Base-by-base conservation (phyloP, 1,284 basidiomycete species). In the Ceratobasidium sp. region DNA sequence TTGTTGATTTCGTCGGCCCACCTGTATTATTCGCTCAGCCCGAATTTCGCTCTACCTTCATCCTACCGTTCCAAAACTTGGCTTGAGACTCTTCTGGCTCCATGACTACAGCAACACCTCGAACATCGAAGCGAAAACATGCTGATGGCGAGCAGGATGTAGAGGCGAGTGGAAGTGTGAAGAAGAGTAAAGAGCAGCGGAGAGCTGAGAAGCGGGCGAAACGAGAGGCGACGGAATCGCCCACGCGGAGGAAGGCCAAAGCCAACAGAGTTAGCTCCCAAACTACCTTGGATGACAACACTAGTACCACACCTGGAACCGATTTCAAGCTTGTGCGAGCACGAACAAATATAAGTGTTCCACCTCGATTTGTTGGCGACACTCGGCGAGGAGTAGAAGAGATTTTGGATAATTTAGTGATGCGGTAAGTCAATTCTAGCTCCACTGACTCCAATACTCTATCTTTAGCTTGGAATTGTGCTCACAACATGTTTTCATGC, bases 381-480 rank as follows among this genome's bases (percentile, higher is more conserved):
- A 90, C 92, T 63, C 87, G 89, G 40, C 87, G 86, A 60, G 97
- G 97, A 12, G 94, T 92, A 15, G 90, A 93, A 82, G 96, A 98
- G 85, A 92, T 96, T 89, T 86, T 98, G 40, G 95, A 98, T 84
- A 94, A 93, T 12, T 94, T 97, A 93, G 87, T 97, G 33, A 97
- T 98, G 96, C 91, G 95, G 96, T 96, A 83, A 84, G 91, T 86
- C 23, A 33, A 33, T 13, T 26, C 40, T 20, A 23, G 12, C 44
- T 77, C 28, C 1, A 33, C 42, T 26, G 44, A n/a, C 26, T 18
- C 12, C 44, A 13, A 28, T 28, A 23, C n/a, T 39, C 23, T 33
- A n/a, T 9, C 3, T 23, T 42, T 40, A 15, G n/a, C 73, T 64
- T 77, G 64, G 6, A 46, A 20, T 2, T 12, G 56, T 39, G 69